Evolutionary conservation across 1,284 basidiomycete species (phyloP).

Genomic region (Ganoderma multipileum): DNA sequence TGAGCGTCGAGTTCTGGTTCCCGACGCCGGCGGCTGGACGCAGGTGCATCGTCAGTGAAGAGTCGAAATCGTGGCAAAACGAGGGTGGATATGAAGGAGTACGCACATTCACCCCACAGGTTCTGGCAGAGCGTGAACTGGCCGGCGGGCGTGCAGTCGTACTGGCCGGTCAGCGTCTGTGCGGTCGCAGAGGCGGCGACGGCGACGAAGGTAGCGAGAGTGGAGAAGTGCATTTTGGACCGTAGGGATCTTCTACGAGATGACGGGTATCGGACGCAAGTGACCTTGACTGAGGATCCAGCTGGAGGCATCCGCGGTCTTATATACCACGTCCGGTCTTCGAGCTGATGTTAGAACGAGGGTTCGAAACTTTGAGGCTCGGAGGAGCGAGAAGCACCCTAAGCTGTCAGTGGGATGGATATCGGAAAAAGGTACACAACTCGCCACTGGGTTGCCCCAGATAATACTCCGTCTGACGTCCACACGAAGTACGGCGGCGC

Average conservation of each 20-base stretch:
- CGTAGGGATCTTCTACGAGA: not conserved
- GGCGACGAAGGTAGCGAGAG: constrained; percentile 26
- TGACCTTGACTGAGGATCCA: not conserved
- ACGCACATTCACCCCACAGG: constrained; percentile 57
- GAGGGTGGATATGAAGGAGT: not conserved
- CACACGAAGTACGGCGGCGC: not conserved
- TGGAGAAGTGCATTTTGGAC: constrained; percentile 27
- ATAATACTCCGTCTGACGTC: not conserved
- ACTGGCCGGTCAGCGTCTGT: constrained; percentile 50
- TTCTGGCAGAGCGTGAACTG: constrained; percentile 62
- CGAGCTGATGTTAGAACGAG: not conserved
- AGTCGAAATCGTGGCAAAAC: not conserved
- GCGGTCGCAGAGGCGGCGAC: constrained; percentile 33
- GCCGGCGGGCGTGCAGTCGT: constrained; percentile 52
- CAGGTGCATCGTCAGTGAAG: not conserved
- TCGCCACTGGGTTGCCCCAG: not conserved
- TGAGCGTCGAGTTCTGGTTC: constrained; percentile 55
- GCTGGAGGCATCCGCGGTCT: not conserved
- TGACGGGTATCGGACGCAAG: not conserved
- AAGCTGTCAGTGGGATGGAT: not conserved
- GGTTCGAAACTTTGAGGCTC: not conserved
- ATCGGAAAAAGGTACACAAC: not conserved
- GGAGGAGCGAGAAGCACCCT: not conserved
- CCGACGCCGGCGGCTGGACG: constrained; percentile 52
- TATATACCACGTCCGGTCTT: not conserved